phyloP scores from a whole-genome alignment of 257 asterid genomes.

The Eucommia ulmoides region DNA sequence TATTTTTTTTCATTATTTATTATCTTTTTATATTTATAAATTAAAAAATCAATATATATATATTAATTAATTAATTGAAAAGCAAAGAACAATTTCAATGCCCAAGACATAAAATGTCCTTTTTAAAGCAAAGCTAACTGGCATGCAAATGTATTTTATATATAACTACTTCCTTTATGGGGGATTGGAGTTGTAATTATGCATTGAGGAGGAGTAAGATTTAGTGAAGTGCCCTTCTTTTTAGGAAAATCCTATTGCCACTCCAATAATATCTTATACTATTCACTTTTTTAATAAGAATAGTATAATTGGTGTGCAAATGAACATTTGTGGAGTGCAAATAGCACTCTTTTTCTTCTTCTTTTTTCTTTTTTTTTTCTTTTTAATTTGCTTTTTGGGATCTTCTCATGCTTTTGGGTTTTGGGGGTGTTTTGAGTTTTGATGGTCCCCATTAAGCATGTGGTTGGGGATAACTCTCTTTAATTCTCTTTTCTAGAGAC shows the following conservation, averaged over 20 bases:
- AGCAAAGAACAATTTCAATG: conserved; percentile 13
- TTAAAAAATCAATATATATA: too few relatives aligned
- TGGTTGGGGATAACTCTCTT: conserved; percentile 8
- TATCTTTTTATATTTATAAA: too few relatives aligned
- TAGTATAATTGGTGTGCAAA: too few relatives aligned
- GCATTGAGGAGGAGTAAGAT: neutral
- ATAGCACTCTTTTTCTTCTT: neutral
- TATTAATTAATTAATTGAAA: too few relatives aligned
- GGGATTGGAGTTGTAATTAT: conserved; percentile 10
- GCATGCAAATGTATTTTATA: conserved; percentile 14
- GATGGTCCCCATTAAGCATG: conserved; percentile 24
- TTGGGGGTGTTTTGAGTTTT: too few relatives aligned
- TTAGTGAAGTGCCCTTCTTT: neutral
- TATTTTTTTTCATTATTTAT: too few relatives aligned
- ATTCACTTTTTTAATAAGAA: too few relatives aligned
- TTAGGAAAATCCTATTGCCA: too few relatives aligned
- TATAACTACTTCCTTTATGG: conserved; percentile 8
- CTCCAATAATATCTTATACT: too few relatives aligned
- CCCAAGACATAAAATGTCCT: conserved; percentile 18
- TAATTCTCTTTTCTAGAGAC: conserved; percentile 3
- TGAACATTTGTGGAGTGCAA: neutral
- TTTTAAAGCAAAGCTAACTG: conserved; percentile 14
- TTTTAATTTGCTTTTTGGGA: conserved; percentile 11
- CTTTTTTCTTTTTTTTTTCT: neutral
- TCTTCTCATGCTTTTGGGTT: conserved; percentile 12